Conservation (phyloP, 441 rosid species). For the Pelargonium myrrhifolium region DNA sequence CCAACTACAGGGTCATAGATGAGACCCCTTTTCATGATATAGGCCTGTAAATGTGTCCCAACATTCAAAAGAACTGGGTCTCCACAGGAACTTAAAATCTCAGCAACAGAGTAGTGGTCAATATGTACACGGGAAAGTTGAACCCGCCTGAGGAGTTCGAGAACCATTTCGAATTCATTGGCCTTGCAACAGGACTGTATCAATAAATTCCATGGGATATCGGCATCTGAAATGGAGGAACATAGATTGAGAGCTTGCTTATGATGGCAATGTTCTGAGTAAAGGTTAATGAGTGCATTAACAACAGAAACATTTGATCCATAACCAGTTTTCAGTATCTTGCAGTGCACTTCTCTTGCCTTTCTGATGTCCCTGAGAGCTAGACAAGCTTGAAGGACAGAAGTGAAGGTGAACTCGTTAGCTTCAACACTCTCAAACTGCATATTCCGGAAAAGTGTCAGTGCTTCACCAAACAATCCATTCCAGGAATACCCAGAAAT, state of each 20-base stretch:
- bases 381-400: constrained; percentile 22
- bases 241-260: constrained; percentile 24
- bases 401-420: constrained; percentile 28
- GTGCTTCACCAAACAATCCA: constrained; percentile 20
- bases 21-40: constrained; percentile 27
- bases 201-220: constrained; percentile 22
- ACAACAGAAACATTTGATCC: constrained; percentile 24
- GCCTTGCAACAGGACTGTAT: constrained; percentile 24
- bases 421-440: constrained; percentile 23
- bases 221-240: constrained; percentile 20
- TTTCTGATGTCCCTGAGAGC: constrained; percentile 23
- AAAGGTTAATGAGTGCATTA: constrained; percentile 22
- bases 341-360: constrained; percentile 29
- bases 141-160: constrained; percentile 21
- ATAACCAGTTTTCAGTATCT: constrained; percentile 26
- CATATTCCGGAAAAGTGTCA: constrained; percentile 23
- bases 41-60: constrained; percentile 27
- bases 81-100: constrained; percentile 20
- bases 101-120: constrained; percentile 19
- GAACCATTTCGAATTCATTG: constrained; percentile 21
- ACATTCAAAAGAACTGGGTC: constrained; percentile 20
- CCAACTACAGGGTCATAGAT: constrained; percentile 20
- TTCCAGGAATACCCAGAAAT: constrained; percentile 25
- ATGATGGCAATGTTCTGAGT: constrained; percentile 21
- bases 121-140: constrained; percentile 20